phyloP scores from a whole-genome alignment of 768 basidiomycete genomes.

The Hericium rajendrae region DNA sequence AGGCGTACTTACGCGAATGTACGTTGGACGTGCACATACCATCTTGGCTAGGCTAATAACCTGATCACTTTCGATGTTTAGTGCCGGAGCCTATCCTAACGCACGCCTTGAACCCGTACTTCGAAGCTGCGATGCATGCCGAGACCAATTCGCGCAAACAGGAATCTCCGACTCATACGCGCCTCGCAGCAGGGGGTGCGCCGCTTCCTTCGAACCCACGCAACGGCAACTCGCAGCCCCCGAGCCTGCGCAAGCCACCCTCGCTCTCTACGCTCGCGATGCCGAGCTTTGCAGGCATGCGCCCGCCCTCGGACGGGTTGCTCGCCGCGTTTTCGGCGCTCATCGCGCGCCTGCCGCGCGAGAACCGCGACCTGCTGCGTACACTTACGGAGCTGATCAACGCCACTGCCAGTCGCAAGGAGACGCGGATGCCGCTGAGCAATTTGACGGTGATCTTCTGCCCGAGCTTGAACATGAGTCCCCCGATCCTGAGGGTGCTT shows the following conservation, averaged over 20 bases:
- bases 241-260: slow-evolving; percentile 56
- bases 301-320: slow-evolving; percentile 51
- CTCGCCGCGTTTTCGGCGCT: slow-evolving; percentile 51
- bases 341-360: slow-evolving; percentile 59
- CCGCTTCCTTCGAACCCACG: slow-evolving; percentile 8
- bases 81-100: slow-evolving; percentile 88
- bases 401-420: slow-evolving; percentile 56
- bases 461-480: slow-evolving; percentile 76
- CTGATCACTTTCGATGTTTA: slow-evolving; percentile 21
- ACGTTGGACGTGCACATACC: slow-evolving; percentile 26
- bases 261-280: slow-evolving; percentile 73
- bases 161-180: slow-evolving; percentile 2
- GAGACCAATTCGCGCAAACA: slow-evolving; percentile 34
- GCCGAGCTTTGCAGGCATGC: slow-evolving; percentile 52
- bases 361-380: slow-evolving; percentile 76
- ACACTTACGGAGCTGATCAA: slow-evolving; percentile 77
- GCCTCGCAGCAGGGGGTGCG: slow-evolving; percentile 6
- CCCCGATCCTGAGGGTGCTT: slow-evolving; percentile 58
- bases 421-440: slow-evolving; percentile 89
- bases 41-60: not conserved
- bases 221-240: slow-evolving; percentile 19
- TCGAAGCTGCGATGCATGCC: slow-evolving; percentile 65
- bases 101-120: slow-evolving; percentile 54
- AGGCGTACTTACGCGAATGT: slow-evolving; percentile 89
- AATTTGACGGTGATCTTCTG: slow-evolving; percentile 85